Evolutionary conservation across 2,329 filamentous ascomycete genomes (phyloP), one percentile per base, ranked within the genome.

Genomic region (Diaporthe caulivora): DNA sequence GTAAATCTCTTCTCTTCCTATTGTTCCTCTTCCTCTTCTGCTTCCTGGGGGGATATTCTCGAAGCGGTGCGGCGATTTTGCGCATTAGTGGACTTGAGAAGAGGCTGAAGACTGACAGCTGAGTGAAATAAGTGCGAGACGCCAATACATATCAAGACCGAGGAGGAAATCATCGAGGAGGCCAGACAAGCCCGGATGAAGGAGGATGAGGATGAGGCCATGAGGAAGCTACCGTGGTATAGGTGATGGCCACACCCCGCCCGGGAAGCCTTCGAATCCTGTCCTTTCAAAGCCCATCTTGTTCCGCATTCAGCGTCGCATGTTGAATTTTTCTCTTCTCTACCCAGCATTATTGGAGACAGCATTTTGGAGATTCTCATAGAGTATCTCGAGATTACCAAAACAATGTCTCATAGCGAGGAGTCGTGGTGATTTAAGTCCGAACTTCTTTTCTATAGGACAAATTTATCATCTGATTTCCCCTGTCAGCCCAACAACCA

Each of bases 131-230:
- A 75, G 64, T 76, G 76, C 51, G 70, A 73, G 24, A 73, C 34
- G 62, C 75, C 68, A 70, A 26, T 80, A 62, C 47, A 67, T 74
- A 76, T 83, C 75, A 84, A 82, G 79, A 83, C 82, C 11, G 85
- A 89, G 77, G 86, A 88, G 47, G 85, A 89, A 76, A 85, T 89
- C 72, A 76, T 83, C 58, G 83, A 84, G 68, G 84, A 85, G 70
- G 86, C 84, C 11, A 79, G 85, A 51, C 79, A 80, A 69, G 83
- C 83, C 11, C 81, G 83, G 65, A 57, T 81, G 24, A 80, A 78
- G 2, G 83, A 82, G 40, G 86, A 88, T 15, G 81, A 82, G 55
- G 86, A 89, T 65, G 86, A 87, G 73, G 83, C 85, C 47, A 80
- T 86, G 80, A 82, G 84, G 76, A 91, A 90, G 83, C 78, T 84